A percentile compares a stretch with the other conserved stretches of the same genome.
These are phyloP conservation scores for Diplodia intermedia DNA, from an alignment of 2,329 filamentous ascomycete species.

Conservation along the genomic window DNA sequence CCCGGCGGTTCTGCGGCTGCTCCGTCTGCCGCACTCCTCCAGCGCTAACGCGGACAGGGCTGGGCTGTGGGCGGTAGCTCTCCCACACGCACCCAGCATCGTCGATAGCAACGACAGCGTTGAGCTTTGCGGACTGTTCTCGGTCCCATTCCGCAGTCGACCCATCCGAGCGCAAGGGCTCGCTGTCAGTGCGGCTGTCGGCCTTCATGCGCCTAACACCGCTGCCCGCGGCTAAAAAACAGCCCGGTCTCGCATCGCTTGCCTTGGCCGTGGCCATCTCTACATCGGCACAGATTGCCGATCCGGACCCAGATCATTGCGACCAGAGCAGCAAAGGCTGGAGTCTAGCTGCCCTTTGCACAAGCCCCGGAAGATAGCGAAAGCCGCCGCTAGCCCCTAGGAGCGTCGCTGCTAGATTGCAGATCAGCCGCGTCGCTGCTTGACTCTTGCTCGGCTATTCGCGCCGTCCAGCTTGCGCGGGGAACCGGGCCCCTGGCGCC, in stretches of 20 bases:
- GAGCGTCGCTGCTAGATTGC: neutral
- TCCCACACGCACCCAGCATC: neutral
- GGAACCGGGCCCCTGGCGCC: constrained; percentile 8
- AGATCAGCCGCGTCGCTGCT: constrained; percentile 12
- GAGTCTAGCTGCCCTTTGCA: neutral
- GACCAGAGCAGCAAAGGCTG: too few relatives aligned
- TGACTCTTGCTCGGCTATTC: constrained; percentile 18
- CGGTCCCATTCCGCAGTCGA: neutral
- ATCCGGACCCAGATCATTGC: too few relatives aligned
- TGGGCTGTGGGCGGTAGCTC: neutral
- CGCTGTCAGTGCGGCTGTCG: neutral
- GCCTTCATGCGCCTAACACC: neutral
- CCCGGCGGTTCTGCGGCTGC: neutral
- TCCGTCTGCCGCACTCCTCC: neutral
- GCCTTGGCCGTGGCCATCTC: neutral
- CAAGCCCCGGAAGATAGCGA: constrained; percentile 7
- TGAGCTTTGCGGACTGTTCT: neutral
- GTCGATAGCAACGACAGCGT: neutral
- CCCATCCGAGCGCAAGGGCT: neutral
- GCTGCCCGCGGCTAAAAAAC: neutral
- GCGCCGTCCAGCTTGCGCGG: constrained; percentile 4
- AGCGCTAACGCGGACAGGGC: too few relatives aligned
- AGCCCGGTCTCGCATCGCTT: too few relatives aligned
- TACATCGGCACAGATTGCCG: too few relatives aligned
- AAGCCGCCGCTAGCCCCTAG: neutral